Evolutionary conservation across 2,329 filamentous ascomycete species (phyloP).

Genomic region (Pseudogymnoascus sp.): DNA sequence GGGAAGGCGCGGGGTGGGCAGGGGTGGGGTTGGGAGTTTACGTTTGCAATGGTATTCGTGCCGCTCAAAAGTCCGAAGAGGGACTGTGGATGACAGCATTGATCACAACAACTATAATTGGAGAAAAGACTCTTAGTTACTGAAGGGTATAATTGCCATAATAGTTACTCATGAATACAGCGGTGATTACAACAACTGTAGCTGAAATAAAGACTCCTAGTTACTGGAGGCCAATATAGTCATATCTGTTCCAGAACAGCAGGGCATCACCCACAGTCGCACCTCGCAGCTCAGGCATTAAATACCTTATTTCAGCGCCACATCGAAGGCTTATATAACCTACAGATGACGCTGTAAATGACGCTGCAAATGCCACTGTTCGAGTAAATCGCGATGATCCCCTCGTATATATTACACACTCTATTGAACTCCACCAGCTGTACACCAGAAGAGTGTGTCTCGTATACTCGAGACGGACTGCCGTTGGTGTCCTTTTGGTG

Average conservation of each 20-base stretch:
- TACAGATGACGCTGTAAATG: not conserved
- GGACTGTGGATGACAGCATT: not conserved
- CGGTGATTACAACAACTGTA: not conserved
- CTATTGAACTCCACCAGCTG: not conserved
- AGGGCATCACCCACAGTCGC: not conserved
- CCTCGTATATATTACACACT: slow-evolving; percentile 3
- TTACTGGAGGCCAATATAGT: not conserved
- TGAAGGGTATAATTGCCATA: not conserved
- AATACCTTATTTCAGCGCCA: not conserved
- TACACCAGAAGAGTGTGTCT: not conserved
- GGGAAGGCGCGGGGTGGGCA: not conserved
- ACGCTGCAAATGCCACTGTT: not conserved
- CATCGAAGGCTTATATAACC: not conserved
- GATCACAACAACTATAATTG: not conserved
- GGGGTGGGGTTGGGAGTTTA: not conserved
- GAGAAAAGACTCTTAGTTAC: not conserved
- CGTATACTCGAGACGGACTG: not conserved
- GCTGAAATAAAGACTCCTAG: not conserved
- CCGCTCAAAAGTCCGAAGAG: not conserved
- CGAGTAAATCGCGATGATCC: not conserved
- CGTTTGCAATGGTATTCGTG: not conserved
- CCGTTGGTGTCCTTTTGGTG: not conserved
- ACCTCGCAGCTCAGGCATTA: not conserved
- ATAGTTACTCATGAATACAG: not conserved
- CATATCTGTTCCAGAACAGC: not conserved